A percentile compares a stretch with the other conserved stretches of the same genome.
Evolutionary conservation across 768 basidiomycete species (phyloP).

Genomic region (Solioccasus polychromus): DNA sequence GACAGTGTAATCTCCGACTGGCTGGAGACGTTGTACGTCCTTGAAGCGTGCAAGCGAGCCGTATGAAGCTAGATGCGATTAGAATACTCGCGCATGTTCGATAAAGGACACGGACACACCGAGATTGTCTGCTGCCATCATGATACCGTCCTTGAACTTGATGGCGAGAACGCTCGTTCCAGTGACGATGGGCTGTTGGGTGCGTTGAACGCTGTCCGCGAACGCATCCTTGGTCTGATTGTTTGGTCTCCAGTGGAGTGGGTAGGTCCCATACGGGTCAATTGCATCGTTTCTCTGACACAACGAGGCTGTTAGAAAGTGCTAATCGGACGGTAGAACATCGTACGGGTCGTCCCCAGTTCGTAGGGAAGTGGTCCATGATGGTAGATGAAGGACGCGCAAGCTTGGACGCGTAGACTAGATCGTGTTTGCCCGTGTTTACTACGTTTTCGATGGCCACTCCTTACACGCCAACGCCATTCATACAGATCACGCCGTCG

Average conservation of each 20-base stretch:
- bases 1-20: slow-evolving; percentile 80
- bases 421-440: slow-evolving; percentile 20
- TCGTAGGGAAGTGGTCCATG: slow-evolving; percentile 85
- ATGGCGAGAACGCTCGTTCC: slow-evolving; percentile 95
- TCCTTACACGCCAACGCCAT: slow-evolving; percentile 18
- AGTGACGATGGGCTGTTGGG: slow-evolving; percentile 93
- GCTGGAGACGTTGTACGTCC: slow-evolving; percentile 84
- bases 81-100: background rate
- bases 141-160: slow-evolving; percentile 94
- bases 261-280: slow-evolving; percentile 77
- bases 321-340: too few relatives aligned
- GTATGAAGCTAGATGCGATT: slow-evolving; percentile 70
- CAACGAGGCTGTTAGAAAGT: background rate
- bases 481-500: slow-evolving; percentile 25
- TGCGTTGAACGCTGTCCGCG: slow-evolving; percentile 67
- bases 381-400: slow-evolving; percentile 13
- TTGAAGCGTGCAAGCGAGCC: slow-evolving; percentile 97
- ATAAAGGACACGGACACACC: slow-evolving; percentile 46
- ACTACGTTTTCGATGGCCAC: slow-evolving; percentile 19
- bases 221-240: slow-evolving; percentile 54
- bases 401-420: slow-evolving; percentile 22
- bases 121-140: slow-evolving; percentile 98
- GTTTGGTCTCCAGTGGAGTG: slow-evolving; percentile 59
- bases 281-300: slow-evolving; percentile 69
- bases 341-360: slow-evolving; percentile 79